These are phyloP conservation scores for Haplosporangium sp. DNA, from an alignment of 371 early-diverging fungal genomes.

Conservation along the genomic window DNA sequence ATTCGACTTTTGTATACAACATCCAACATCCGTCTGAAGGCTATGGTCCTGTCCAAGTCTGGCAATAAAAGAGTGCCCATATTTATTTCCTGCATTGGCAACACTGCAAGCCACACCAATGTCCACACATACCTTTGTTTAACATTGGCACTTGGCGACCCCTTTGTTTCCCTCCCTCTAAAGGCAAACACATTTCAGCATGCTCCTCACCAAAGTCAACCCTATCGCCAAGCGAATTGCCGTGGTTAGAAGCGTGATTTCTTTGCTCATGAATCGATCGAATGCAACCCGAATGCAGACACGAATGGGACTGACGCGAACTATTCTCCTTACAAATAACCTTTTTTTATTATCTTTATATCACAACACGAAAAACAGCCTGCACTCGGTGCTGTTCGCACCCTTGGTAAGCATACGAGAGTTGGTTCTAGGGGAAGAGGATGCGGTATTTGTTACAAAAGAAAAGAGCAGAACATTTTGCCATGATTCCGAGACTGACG, in stretches of 20 bases:
- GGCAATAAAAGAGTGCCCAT: too few species aligned
- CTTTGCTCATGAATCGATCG: background rate
- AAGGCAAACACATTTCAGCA: constrained; percentile 1
- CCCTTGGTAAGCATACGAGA: constrained; percentile 19
- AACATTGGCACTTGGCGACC: too few species aligned
- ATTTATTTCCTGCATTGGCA: too few species aligned
- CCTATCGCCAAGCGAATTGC: constrained; percentile 45
- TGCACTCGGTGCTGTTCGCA: constrained; percentile 44
- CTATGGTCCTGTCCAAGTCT: too few species aligned
- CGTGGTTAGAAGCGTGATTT: constrained; percentile 2
- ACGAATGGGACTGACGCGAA: background rate
- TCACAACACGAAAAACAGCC: constrained; percentile 14
- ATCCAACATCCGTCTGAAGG: too few species aligned
- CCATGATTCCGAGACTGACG: too few species aligned
- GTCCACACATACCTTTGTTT: too few species aligned
- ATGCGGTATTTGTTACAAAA: too few species aligned
- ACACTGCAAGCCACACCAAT: too few species aligned
- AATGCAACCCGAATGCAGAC: background rate
- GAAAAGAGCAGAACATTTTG: background rate
- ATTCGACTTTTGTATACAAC: too few species aligned
- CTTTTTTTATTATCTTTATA: background rate
- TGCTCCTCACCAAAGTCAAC: constrained; percentile 37
- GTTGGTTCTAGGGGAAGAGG: background rate
- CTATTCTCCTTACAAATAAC: background rate
- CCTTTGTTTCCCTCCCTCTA: background rate